A percentile compares a stretch with the other conserved stretches of the same genome.
phyloP scores from a whole-genome alignment of 257 asterid genomes.

The Thymus quinquecostatus region DNA sequence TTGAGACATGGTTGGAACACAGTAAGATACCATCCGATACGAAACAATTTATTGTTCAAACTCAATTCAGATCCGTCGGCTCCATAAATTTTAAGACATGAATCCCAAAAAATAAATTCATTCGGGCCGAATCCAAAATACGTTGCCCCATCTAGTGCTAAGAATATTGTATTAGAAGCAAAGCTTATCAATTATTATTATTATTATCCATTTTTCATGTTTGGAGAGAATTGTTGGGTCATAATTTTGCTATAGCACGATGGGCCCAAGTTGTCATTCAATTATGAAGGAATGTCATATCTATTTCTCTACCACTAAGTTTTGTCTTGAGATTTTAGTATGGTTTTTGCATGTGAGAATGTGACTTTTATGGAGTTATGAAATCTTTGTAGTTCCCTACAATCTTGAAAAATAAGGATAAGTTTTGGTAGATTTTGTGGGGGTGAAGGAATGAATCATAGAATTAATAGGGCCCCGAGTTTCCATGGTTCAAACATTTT shows the following conservation, averaged over 20 bases:
- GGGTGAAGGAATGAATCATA: neutral
- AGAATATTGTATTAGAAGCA: too few relatives aligned
- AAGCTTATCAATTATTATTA: too few relatives aligned
- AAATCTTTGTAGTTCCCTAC: constrained; percentile 11
- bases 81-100: too few relatives aligned
- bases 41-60: too few relatives aligned
- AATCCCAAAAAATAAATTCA: too few relatives aligned
- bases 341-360: constrained; percentile 30
- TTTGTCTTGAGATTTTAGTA: constrained; percentile 41
- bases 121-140: too few relatives aligned
- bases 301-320: constrained; percentile 50
- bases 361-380: constrained; percentile 26
- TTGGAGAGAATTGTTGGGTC: too few relatives aligned
- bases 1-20: too few relatives aligned
- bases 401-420: neutral
- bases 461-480: neutral
- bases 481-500: neutral
- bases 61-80: too few relatives aligned
- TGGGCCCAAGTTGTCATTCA: constrained; percentile 38
- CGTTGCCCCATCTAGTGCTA: too few relatives aligned
- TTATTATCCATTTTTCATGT: too few relatives aligned
- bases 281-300: constrained; percentile 38
- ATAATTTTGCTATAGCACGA: neutral
- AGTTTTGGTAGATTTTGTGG: constrained; percentile 16
- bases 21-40: too few relatives aligned